Evolutionary conservation across 2,329 filamentous ascomycete species (phyloP).

Genomic region (Colletotrichum sansevieriae): DNA sequence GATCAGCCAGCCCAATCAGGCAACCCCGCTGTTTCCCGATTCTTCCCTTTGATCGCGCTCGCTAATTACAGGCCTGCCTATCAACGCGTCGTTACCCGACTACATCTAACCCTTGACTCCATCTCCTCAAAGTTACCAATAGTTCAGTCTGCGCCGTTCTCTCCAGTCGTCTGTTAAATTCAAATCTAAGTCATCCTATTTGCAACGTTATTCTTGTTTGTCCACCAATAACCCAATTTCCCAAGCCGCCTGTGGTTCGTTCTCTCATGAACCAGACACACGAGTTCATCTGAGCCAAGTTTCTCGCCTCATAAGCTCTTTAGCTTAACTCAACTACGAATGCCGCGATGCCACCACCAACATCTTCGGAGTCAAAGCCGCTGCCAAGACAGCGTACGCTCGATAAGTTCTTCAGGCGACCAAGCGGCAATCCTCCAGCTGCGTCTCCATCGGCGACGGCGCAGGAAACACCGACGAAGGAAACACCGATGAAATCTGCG

Average conservation of each 20-base stretch:
- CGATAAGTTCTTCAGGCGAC: slow-evolving; percentile 21
- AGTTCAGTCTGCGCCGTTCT: not conserved
- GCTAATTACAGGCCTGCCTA: not conserved
- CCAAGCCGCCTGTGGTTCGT: not conserved
- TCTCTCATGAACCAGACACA: not conserved
- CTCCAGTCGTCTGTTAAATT: too few species aligned
- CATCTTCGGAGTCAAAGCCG: not conserved
- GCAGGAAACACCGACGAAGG: slow-evolving; percentile 19
- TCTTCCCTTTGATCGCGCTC: not conserved
- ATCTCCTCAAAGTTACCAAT: not conserved
- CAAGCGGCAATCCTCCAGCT: not conserved
- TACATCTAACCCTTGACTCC: not conserved
- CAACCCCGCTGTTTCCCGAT: slow-evolving; percentile 27
- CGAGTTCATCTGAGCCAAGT: slow-evolving; percentile 12
- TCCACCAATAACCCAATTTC: not conserved
- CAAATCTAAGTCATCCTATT: not conserved
- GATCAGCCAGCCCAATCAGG: not conserved
- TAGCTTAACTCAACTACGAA: not conserved
- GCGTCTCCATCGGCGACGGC: not conserved
- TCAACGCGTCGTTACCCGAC: slow-evolving; percentile 25
- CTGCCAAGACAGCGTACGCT: slow-evolving; percentile 28
- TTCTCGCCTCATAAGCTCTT: not conserved
- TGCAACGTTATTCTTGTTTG: not conserved
- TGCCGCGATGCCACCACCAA: slow-evolving; percentile 23
- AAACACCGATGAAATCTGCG: slow-evolving; percentile 25